Evolutionary conservation across 1,284 basidiomycete genomes (phyloP), one percentile per base, ranked within the genome.

Genomic region (Moniliella sp.): DNA sequence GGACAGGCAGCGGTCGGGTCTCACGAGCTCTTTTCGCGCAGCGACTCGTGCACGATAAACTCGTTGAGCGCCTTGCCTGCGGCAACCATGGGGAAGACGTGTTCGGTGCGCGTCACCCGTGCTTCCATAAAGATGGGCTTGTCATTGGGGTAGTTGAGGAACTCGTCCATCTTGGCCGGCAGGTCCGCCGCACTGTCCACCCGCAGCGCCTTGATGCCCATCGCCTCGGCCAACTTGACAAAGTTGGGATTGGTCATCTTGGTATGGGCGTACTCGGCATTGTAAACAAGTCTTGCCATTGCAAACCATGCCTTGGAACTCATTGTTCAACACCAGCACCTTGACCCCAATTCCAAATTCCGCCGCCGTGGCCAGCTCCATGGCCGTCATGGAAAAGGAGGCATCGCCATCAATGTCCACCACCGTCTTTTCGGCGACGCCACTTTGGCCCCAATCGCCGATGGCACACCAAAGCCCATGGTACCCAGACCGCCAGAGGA

Each of bases 201-300:
- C 39, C 78, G 70, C 50, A 94, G 74, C 4, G 78, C 82, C 57
- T 93, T 81, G 32, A 84, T 76, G 36, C 76, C 74, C 84, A 94
- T 93, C 3, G 82, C 66, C 51, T 76, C 66, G 12, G 84, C 81
- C 27, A 97, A 72, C 48, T 72, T 69, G 51, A 83, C 71, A 63
- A 93, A 94, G 65, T 94, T 76, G 9, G 88, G 86, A 66, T 94
- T 93, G 35, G 66, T 72, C 84, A 93, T 93, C 40, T 69, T 66
- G 4, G 86, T 91, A 66, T 93, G 83, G 17, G 84, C 83, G 65
- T 93, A 88, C 19, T 88, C 73, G 28, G 74, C 70, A 40, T 86
- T 78, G 64, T 94, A 94, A 94, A 94, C 10, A 94, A 71, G 62
- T 94, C 50, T 76, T 94, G 88, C 88, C 88, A 94, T 67, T 97